A percentile compares a stretch with the other conserved stretches of the same genome.
Conservation (phyloP, 768 basidiomycete genomes). For the Gloeophyllum trabeum region DNA sequence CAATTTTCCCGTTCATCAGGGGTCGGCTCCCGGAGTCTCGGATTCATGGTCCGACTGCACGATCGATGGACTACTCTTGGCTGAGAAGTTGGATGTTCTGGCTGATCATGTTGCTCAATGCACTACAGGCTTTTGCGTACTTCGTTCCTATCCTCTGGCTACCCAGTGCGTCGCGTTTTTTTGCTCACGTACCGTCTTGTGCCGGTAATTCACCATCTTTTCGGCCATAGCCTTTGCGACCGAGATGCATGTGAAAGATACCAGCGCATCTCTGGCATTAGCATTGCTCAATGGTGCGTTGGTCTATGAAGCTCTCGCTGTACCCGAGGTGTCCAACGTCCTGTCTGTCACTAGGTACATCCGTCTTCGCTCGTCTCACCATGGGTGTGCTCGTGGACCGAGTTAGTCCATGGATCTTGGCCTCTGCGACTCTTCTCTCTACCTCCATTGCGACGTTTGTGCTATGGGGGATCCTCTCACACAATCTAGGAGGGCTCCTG, state of each 20-base stretch:
- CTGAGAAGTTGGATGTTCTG: constrained; percentile 10
- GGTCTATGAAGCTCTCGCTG: constrained; percentile 1
- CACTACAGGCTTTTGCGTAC: constrained; percentile 12
- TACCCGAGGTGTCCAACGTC: not conserved
- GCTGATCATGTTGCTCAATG: constrained; percentile 12
- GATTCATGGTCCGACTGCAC: constrained; percentile 4
- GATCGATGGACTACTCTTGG: constrained; percentile 6
- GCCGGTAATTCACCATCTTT: not conserved
- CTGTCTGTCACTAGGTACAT: not conserved
- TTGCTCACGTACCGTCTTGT: not conserved
- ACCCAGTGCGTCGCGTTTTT: constrained; percentile 8
- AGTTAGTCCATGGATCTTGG: not conserved
- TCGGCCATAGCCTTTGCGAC: constrained; percentile 11
- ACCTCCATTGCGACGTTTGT: not conserved
- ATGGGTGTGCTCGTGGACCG: not conserved
- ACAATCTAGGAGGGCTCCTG: not conserved
- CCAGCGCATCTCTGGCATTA: constrained; percentile 7
- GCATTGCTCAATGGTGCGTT: constrained; percentile 14
- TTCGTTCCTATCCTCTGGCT: constrained; percentile 14
- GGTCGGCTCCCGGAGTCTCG: constrained; percentile 14
- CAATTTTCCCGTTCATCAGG: constrained; percentile 14
- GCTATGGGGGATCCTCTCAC: not conserved
- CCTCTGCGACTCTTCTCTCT: not conserved
- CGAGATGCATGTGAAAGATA: constrained; percentile 4
- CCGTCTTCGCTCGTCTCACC: not conserved